phyloP scores from a whole-genome alignment of 805 yeast species.

The Candida schatavii region DNA sequence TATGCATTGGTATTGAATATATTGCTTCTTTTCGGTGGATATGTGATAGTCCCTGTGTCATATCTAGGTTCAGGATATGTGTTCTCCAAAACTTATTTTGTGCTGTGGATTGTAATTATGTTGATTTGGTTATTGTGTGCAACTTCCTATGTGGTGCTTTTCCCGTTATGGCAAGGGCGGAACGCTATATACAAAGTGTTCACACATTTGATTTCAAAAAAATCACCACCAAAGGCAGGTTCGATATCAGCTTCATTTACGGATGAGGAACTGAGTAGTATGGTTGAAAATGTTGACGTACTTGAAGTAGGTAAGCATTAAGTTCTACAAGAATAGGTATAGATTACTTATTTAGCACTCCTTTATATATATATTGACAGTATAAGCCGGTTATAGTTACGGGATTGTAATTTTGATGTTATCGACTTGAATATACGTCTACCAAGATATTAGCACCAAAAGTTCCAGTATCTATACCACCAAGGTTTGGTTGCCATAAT shows the following conservation, averaged over 20 bases:
- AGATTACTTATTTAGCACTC: background rate
- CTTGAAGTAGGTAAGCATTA: background rate
- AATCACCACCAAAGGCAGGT: no score
- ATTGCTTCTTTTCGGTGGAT: conserved; percentile 19
- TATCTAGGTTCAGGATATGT: conserved; percentile 32
- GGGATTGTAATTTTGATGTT: background rate
- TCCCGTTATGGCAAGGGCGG: conserved; percentile 35
- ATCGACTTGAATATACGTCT: background rate
- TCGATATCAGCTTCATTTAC: no score
- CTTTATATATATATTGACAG: background rate
- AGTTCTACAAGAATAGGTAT: background rate
- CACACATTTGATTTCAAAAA: no score
- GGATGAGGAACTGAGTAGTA: no score
- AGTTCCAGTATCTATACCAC: conserved; percentile 29
- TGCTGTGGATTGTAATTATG: conserved; percentile 35
- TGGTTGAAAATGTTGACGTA: background rate
- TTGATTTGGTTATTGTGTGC: conserved; percentile 36
- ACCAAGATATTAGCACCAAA: conserved; percentile 29
- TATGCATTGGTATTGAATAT: conserved; percentile 19
- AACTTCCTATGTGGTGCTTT: conserved; percentile 31
- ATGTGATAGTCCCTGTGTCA: conserved; percentile 26
- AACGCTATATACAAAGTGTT: background rate
- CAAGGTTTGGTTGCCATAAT: conserved; percentile 32
- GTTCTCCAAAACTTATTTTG: conserved; percentile 33
- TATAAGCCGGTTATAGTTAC: background rate